phyloP scores from a whole-genome alignment of 208 protist genomes.

The Spironucleus salmonicida region DNA sequence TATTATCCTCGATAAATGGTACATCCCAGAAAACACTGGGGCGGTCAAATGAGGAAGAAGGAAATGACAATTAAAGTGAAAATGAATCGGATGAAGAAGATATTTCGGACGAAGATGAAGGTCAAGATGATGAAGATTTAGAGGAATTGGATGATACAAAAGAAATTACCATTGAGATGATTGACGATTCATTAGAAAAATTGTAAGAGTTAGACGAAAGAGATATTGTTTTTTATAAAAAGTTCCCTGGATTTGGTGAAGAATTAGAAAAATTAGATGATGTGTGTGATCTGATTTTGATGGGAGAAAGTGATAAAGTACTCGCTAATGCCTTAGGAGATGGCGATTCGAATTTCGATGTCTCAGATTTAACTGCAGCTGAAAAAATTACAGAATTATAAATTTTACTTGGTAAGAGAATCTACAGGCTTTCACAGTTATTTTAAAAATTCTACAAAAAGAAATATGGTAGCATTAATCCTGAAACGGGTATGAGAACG shows the following conservation, averaged over 20 bases:
- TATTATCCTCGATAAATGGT: neutral
- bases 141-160: neutral
- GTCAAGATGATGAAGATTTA: neutral
- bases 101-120: neutral
- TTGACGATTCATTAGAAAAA: neutral
- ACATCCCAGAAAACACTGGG: neutral
- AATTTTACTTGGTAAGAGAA: neutral
- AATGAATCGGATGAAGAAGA: neutral
- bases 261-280: conserved; percentile 22
- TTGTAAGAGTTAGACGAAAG: neutral
- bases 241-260: conserved; percentile 2
- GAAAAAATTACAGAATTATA: neutral
- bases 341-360: neutral
- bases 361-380: neutral
- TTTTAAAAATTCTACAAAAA: neutral
- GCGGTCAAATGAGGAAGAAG: neutral
- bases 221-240: neutral
- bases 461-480: neutral
- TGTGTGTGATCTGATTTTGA: neutral
- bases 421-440: neutral
- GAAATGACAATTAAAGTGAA: neutral
- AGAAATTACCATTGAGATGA: neutral
- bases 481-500: too few species aligned
- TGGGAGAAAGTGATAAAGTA: conserved; percentile 10
- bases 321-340: neutral